These are phyloP conservation scores for Zygotorulaspora mrakii DNA, from an alignment of 1,139 yeast genomes.

Conservation along the genomic window DNA sequence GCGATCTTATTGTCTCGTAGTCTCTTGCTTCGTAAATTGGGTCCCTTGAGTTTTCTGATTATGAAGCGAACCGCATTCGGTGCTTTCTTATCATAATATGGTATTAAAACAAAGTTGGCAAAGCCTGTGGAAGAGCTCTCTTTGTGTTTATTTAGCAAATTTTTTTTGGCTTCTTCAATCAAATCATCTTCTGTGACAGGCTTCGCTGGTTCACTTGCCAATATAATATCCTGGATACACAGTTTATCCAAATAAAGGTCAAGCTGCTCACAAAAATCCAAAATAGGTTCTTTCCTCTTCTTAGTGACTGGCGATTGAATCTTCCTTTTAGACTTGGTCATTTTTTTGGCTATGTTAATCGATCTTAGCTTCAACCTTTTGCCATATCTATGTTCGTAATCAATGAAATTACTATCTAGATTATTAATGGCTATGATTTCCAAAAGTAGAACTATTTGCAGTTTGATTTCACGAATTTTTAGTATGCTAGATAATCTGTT, in stretches of 20 bases:
- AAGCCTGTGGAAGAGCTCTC: conserved; percentile 46
- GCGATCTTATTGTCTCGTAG: conserved; percentile 7
- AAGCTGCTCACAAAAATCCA: conserved; percentile 37
- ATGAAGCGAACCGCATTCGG: conserved; percentile 48
- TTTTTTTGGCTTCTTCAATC: conserved; percentile 26
- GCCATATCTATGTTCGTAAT: conserved; percentile 30
- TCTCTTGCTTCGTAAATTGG: conserved; percentile 28
- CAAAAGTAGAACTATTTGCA: conserved; percentile 56
- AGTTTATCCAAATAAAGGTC: conserved; percentile 51
- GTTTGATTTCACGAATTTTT: conserved; percentile 63
- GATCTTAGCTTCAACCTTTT: conserved; percentile 36
- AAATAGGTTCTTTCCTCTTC: conserved; percentile 1
- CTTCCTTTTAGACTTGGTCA: conserved; percentile 27
- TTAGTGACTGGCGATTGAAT: conserved; percentile 10
- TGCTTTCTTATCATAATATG: conserved; percentile 49
- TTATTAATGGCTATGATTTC: conserved; percentile 41
- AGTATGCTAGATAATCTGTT: conserved; percentile 32
- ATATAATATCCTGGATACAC: conserved; percentile 52
- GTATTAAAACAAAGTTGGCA: conserved; percentile 51
- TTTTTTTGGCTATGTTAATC: conserved; percentile 39
- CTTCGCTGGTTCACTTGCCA: conserved; percentile 37
- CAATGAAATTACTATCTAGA: conserved; percentile 33
- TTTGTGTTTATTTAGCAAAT: conserved; percentile 26
- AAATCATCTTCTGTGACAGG: conserved; percentile 9
- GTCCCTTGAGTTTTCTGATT: conserved; percentile 50